Evolutionary conservation across 495 filamentous ascomycete species (phyloP).

Genomic region (Neurospora sp.): DNA sequence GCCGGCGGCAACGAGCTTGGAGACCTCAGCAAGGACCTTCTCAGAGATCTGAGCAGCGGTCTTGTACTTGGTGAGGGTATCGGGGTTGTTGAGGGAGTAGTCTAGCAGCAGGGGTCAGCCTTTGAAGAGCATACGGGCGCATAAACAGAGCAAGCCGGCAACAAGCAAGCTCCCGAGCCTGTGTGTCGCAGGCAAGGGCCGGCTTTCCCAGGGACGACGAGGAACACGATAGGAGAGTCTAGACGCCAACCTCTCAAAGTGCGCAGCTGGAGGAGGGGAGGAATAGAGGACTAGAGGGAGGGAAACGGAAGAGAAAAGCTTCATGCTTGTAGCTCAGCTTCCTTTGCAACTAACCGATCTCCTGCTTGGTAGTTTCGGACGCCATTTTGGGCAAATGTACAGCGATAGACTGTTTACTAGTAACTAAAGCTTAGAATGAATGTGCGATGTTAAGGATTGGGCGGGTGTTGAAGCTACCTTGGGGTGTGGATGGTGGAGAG

Average conservation of each 20-base stretch:
- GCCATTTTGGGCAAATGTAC: slow-evolving; percentile 21
- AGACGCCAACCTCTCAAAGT: slow-evolving; percentile 1
- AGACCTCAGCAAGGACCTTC: slow-evolving; percentile 82
- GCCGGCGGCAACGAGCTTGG: slow-evolving; percentile 71
- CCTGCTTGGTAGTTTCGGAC: slow-evolving; percentile 21
- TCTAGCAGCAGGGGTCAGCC: slow-evolving; percentile 42
- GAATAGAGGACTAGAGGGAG: neutral
- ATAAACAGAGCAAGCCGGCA: neutral
- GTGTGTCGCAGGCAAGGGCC: neutral
- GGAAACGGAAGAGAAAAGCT: neutral
- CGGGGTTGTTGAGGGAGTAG: slow-evolving; percentile 90
- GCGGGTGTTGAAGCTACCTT: neutral
- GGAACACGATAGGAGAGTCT: neutral
- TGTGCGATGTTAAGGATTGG: neutral
- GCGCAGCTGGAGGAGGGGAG: neutral
- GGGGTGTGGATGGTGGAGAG: neutral
- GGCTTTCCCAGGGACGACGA: neutral
- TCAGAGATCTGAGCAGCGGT: slow-evolving; percentile 89
- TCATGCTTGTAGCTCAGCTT: neutral
- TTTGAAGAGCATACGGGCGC: neutral
- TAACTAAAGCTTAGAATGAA: neutral
- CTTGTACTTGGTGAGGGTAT: slow-evolving; percentile 98
- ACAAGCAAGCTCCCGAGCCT: neutral
- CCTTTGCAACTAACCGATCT: slow-evolving; percentile 28
- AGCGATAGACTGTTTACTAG: slow-evolving; percentile 1